Conservation (phyloP, 192 early-diverging fungal genomes). For the Umbelopsis sp. region DNA sequence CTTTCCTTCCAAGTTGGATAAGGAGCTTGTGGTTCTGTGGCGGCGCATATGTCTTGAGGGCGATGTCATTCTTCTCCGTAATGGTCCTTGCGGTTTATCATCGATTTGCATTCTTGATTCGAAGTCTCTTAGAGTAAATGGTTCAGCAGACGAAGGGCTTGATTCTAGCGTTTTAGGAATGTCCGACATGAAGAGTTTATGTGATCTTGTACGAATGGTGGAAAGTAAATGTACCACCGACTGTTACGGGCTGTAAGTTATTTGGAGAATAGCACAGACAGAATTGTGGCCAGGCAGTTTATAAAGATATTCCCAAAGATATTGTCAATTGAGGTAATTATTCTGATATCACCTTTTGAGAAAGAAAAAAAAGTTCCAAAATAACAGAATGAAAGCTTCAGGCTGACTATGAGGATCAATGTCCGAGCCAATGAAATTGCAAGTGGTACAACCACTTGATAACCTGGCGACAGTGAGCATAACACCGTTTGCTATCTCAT, state of each 20-base stretch:
- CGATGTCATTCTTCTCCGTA: conserved; percentile 10
- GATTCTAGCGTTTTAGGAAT: not conserved
- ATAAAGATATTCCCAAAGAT: no score
- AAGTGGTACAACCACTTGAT: not conserved
- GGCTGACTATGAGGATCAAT: not conserved
- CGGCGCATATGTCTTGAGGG: not conserved
- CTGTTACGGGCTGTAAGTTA: no score
- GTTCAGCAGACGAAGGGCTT: not conserved
- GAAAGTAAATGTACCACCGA: no score
- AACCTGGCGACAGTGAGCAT: no score
- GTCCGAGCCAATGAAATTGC: not conserved
- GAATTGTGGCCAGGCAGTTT: no score
- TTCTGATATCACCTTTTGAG: not conserved
- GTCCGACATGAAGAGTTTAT: not conserved
- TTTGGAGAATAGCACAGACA: no score
- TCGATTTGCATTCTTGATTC: not conserved
- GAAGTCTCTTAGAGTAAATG: not conserved
- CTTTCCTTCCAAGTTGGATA: not conserved
- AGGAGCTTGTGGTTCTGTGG: not conserved
- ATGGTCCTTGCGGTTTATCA: not conserved
- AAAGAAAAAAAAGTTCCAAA: not conserved
- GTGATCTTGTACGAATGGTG: no score
- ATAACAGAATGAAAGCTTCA: not conserved
- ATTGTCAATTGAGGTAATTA: no score
- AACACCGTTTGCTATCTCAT: no score